Percentiles rank a stretch among this genome's conserved stretches.
phyloP scores from a whole-genome alignment of 352 stramenopile genomes.

The Pythium vanterpoolii region DNA sequence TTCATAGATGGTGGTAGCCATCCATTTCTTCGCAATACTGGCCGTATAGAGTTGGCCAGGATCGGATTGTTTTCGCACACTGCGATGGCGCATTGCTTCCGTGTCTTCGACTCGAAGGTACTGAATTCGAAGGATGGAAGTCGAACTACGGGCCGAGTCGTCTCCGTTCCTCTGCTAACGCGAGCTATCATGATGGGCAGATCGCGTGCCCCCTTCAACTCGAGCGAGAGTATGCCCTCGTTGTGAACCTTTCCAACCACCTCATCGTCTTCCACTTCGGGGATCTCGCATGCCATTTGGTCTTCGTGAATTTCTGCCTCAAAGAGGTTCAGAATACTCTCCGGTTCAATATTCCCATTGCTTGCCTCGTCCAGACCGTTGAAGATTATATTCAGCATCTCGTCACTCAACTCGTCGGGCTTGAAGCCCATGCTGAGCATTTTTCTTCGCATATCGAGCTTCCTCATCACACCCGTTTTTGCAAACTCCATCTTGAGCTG shows the following conservation, averaged over 20 bases:
- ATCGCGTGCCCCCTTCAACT: slow-evolving; percentile 53
- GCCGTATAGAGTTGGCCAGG: slow-evolving; percentile 30
- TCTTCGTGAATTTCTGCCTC: slow-evolving; percentile 71
- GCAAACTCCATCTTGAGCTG: slow-evolving; percentile 66
- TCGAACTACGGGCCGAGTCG: slow-evolving; percentile 29
- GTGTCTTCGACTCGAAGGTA: slow-evolving; percentile 22
- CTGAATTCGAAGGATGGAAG: slow-evolving; percentile 38
- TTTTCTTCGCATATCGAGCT: slow-evolving; percentile 54
- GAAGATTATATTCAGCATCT: slow-evolving; percentile 67
- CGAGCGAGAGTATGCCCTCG: slow-evolving; percentile 63
- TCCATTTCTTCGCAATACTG: slow-evolving; percentile 25
- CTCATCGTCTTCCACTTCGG: slow-evolving; percentile 81
- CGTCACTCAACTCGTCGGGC: slow-evolving; percentile 61
- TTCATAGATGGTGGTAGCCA: slow-evolving; percentile 18
- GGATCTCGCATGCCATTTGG: slow-evolving; percentile 64
- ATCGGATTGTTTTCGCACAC: slow-evolving; percentile 40
- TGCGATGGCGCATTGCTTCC: slow-evolving; percentile 27
- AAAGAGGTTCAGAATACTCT: slow-evolving; percentile 61
- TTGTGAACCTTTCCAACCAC: slow-evolving; percentile 59
- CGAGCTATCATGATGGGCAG: slow-evolving; percentile 28
- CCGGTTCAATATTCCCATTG: slow-evolving; percentile 40
- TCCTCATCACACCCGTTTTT: slow-evolving; percentile 46
- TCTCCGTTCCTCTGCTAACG: slow-evolving; percentile 2
- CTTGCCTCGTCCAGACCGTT: slow-evolving; percentile 36
- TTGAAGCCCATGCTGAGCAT: slow-evolving; percentile 68